A percentile compares a stretch with the other conserved stretches of the same genome.
Conservation (phyloP, 78 protist genomes). For the Cavenderia fasciculata region DNA sequence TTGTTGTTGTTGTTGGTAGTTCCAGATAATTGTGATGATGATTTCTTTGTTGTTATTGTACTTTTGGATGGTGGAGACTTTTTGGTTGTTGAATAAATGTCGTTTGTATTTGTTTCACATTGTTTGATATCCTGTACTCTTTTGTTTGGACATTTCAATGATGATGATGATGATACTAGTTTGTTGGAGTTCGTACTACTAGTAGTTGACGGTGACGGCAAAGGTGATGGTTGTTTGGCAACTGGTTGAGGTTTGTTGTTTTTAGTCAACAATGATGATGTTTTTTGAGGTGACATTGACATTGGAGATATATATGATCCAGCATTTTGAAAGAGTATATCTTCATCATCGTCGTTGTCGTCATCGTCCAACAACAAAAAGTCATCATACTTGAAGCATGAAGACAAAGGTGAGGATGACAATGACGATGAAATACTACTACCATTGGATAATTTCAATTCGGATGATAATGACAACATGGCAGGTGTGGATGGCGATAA, state of each 20-base stretch:
- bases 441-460: background rate
- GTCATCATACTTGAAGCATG: background rate
- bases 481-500: background rate
- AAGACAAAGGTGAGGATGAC: background rate
- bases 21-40: background rate
- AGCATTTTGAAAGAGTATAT: too few relatives aligned
- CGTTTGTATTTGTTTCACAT: background rate
- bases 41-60: constrained; percentile 5
- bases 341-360: background rate
- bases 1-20: background rate
- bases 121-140: constrained; percentile 30
- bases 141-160: background rate
- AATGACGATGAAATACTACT: background rate
- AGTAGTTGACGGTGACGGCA: background rate
- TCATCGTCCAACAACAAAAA: background rate
- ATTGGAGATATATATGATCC: background rate
- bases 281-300: background rate
- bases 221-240: background rate
- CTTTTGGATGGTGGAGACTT: background rate
- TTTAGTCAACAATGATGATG: background rate
- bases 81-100: constrained; percentile 21
- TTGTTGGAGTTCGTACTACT: background rate
- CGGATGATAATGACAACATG: background rate
- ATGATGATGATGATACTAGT: background rate
- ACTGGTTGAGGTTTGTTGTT: background rate